Base-by-base conservation (phyloP, 805 yeast genomes). In the Saccharomycopsis babjevae region DNA sequence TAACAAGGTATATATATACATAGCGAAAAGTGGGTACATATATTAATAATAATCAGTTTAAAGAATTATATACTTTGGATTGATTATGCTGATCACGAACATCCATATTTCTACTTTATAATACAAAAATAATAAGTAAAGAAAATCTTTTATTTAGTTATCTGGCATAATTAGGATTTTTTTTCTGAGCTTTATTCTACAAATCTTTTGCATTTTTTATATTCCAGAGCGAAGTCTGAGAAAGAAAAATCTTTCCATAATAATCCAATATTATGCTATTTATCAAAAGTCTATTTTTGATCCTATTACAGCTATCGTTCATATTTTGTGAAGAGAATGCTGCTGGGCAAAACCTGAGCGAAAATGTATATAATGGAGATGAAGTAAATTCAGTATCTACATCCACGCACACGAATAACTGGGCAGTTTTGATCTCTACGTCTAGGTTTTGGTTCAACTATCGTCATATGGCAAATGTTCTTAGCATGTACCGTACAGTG, bases 381-480 rank as follows among this genome's bases (percentile, higher is more conserved):
- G 28, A 16, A 6, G 15, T 22, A 46, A 46, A 13, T 11, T 46
- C 52, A 15, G 28, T 46, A 22, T 46, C 52, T 11, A 46, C 8
- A 46, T 60, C 74, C 68, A 82, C 52, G 67, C 86, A 74, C 82
- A 91, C 85, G 6, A 82, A 82, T 68, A 82, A 82, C 70, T 82
- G 86, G 86, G 83, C 99, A 0, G 98, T 94, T 4, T 75, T 94
- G 54, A 97, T 94, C 43, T 90, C 97, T 1, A 93, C 99, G 1
- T 91, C 97, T 13, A 77, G 98, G 62, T 94, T 94, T 74, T 94
- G 99, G 99, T 94, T 94, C 79, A 94, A 94, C 73, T 94, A 94
- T 71, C 80, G 99, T 71, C 99, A 94, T 72, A 89, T 93, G 90
- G 98, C 99, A 43, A 94, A 94, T 73, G 96, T 88, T 36, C 77